These are phyloP conservation scores for Penicillium coffeae DNA, from an alignment of 495 filamentous ascomycete genomes.

Conservation along the genomic window DNA sequence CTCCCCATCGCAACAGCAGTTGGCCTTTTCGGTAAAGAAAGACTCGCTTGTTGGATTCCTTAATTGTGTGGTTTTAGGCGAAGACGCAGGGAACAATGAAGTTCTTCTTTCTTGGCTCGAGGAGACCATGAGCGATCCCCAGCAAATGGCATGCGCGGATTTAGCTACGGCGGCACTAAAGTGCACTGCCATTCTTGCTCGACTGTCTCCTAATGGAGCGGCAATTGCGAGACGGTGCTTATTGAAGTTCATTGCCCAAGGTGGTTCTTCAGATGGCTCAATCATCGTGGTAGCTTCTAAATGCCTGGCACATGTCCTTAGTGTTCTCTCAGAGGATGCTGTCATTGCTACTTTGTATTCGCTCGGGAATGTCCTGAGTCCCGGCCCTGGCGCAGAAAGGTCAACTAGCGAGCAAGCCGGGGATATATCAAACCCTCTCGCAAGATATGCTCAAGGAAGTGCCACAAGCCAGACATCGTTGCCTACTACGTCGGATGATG, in stretches of 20 bases:
- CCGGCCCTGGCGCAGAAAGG: slow-evolving; percentile 45
- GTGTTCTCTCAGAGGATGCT: slow-evolving; percentile 80
- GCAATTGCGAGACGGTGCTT: slow-evolving; percentile 76
- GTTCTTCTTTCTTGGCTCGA: slow-evolving; percentile 85
- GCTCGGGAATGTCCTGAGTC: slow-evolving; percentile 85
- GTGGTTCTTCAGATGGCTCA: slow-evolving; percentile 53
- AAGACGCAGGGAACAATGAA: slow-evolving; percentile 74
- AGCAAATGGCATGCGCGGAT: slow-evolving; percentile 73
- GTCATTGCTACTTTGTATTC: slow-evolving; percentile 94
- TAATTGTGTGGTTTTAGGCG: slow-evolving; percentile 75
- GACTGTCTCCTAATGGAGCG: slow-evolving; percentile 64
- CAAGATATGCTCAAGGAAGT: slow-evolving; percentile 51
- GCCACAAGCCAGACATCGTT: slow-evolving; percentile 78
- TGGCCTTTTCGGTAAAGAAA: slow-evolving; percentile 83
- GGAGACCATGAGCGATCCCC: slow-evolving; percentile 65
- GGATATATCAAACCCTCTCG: slow-evolving; percentile 21
- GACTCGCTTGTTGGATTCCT: slow-evolving; percentile 77
- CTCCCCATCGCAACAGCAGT: slow-evolving; percentile 79
- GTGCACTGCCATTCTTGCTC: slow-evolving; percentile 76
- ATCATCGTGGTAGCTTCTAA: slow-evolving; percentile 72
- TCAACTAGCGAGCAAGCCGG: slow-evolving; percentile 27
- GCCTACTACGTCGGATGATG: slow-evolving; percentile 66
- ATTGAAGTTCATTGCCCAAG: slow-evolving; percentile 79
- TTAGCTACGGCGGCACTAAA: slow-evolving; percentile 74
- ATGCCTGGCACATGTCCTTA: slow-evolving; percentile 75